Base-by-base conservation (phyloP, 2,329 filamentous ascomycete species). In the Fusarium sororula region DNA sequence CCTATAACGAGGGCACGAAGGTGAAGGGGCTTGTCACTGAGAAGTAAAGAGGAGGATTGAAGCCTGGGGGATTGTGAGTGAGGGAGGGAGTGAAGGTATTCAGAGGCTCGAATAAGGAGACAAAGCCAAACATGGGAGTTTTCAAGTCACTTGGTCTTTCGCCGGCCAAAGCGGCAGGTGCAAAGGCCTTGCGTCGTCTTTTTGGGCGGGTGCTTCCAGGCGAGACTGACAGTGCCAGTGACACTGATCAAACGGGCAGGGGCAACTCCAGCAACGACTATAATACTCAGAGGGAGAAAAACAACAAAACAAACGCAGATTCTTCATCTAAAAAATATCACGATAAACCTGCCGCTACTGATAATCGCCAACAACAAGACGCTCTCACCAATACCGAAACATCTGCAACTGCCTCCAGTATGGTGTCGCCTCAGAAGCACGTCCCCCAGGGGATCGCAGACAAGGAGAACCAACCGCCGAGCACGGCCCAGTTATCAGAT, bases 391-490 rank as follows among this genome's bases (percentile, higher is more conserved):
- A 65, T 18, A 39, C 64, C n/a, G 38, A 68, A 18, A 39, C 61
- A 45, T 42, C 32, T 48, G 45, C 65, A n/a, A 15, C 57, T 7
- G 24, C 62, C 26, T 39, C 66, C 47, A 60, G 63, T 38, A 80
- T 80, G 80, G 64, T 72, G n/a, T 39, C 72, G 30, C n/a, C 57
- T 26, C 53, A 37, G 35, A 64, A 38, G 32, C 64, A 35, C 38
- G 20, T 38, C 35, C 50, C 39, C 30, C 39, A 44, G 30, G 35
- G 51, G 14, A 67, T 66, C 18, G 44, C 59, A 30, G 69, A 78
- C 62, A 82, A 82, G 67, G 81, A 83, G 70, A 82, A 83, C 45
- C 70, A 63, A 22, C 76, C 77, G 11, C 78, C 76, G 5, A 57
- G 22, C 44, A 39, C 62, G 5, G 38, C 24, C 24, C 59, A 38